Base-by-base conservation (phyloP, 2,329 filamentous ascomycete genomes). In the Fonsecaea nubica region DNA sequence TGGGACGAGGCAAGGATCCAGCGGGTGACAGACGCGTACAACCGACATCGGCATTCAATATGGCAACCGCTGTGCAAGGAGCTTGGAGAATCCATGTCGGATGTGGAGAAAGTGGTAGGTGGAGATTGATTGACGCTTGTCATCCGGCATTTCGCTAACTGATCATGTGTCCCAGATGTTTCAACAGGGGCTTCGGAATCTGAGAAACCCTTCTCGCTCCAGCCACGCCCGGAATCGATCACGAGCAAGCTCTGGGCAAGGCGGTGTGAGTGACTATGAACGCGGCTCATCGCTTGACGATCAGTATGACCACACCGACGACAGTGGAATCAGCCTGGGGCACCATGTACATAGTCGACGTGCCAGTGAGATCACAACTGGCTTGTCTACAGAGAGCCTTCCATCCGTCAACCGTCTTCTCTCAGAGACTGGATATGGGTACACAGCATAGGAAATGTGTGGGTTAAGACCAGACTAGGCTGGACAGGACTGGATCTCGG, bases 21-120 rank as follows among this genome's bases (percentile, higher is more conserved):
- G 76, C 83, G 84, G 9, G 82, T 96, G 48, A 90, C 91, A 42
- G 87, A 86, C 76, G 89, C 91, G 75, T 96, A 96, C 79, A 91
- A 92, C 86, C 84, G 84, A 68, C 63, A 65, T 13, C 86, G 93
- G 62, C 89, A 90, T 76, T 89, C 93, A 77, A 93, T 96, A 75
- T 96, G 92, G 92, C 85, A 85, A 63, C 83, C 87, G 3, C 84
- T 96, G 30, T 92, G 91, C 2, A 83, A 86, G n/a, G 77, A 80
- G 36, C 75, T 86, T 25, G 83, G 82, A 6, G 85, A 87, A 74
- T 83, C 83, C 63, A 87, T 85, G 85, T 76, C 79, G 63, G 87
- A 90, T 3, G 90, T 93, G n/a, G 92, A 96, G 75, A 85, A 91
- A 86, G 85, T 95, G 89, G 92, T 91, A 82, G 71, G 87, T 87